Percentiles rank a stretch among this genome's conserved stretches.
phyloP scores from a whole-genome alignment of 1,284 basidiomycete genomes.

The Wallemia hederae region DNA sequence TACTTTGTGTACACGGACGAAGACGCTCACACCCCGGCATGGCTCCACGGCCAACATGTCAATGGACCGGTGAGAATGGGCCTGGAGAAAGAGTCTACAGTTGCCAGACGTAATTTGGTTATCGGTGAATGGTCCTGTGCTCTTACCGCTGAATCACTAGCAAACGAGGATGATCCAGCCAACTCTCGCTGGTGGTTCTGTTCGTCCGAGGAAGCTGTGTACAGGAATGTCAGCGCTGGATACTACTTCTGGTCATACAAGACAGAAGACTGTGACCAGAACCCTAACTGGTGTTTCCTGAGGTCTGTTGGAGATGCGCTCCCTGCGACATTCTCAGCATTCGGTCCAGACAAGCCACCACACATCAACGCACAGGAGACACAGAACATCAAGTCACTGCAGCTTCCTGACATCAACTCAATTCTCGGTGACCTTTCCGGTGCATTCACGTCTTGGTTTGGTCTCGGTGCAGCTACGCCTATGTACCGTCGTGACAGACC shows the following conservation, averaged over 20 bases:
- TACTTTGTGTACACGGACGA: slow-evolving; percentile 32
- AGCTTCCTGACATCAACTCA: not conserved
- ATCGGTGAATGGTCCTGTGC: slow-evolving; percentile 46
- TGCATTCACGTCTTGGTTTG: not conserved
- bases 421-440: not conserved
- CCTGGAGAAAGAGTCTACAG: slow-evolving; percentile 18
- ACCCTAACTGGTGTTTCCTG: slow-evolving; percentile 10
- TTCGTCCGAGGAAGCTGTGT: slow-evolving; percentile 30
- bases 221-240: slow-evolving; percentile 29
- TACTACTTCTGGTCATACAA: slow-evolving; percentile 44
- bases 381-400: not conserved
- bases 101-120: slow-evolving; percentile 29
- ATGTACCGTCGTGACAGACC: not conserved
- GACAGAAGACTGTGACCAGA: slow-evolving; percentile 29
- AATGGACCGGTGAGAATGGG: slow-evolving; percentile 19
- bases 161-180: slow-evolving; percentile 22
- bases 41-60: slow-evolving; percentile 24
- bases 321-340: not conserved
- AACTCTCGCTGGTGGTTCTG: slow-evolving; percentile 28
- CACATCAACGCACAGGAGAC: not conserved
- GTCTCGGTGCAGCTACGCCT: not conserved
- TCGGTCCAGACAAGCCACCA: not conserved
- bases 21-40: slow-evolving; percentile 22
- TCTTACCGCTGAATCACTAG: slow-evolving; percentile 27
- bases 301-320: not conserved